These are phyloP conservation scores for Mucuna pruriens DNA, from an alignment of 306 rosid species.

Conservation along the genomic window DNA sequence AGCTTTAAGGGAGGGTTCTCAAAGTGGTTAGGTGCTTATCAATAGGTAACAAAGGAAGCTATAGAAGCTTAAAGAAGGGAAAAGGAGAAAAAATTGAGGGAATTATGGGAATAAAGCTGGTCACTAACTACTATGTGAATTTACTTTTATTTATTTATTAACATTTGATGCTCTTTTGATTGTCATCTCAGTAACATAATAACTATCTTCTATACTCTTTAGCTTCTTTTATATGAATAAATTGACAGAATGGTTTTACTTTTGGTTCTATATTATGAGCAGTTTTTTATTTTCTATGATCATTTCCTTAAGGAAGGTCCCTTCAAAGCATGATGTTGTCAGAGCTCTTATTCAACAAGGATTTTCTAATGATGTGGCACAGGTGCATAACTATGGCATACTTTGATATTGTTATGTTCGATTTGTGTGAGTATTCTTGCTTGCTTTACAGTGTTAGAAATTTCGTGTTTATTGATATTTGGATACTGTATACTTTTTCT, in stretches of 20 bases:
- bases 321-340: conserved; percentile 73
- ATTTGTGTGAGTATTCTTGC: conserved; percentile 27
- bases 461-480: conserved; percentile 2
- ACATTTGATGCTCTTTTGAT: conserved; percentile 9
- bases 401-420: conserved; percentile 7
- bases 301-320: conserved; percentile 56
- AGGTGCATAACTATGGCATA: conserved; percentile 54
- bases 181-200: conserved; percentile 6
- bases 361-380: conserved; percentile 90
- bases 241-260: background rate
- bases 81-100: background rate
- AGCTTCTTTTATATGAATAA: background rate
- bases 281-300: conserved; percentile 7
- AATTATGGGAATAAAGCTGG: background rate
- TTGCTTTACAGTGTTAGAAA: conserved; percentile 19
- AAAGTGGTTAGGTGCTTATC: no score
- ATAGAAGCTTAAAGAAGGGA: background rate
- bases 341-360: conserved; percentile 70
- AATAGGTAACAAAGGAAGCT: background rate
- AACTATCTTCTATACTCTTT: background rate
- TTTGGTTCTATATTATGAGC: conserved; percentile 30
- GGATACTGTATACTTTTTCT: conserved; percentile 15
- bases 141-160: background rate
- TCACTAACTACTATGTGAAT: background rate
- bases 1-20: no score